Percentiles rank a stretch among this genome's conserved stretches.
Evolutionary conservation across 2,329 filamentous ascomycete genomes (phyloP).

Genomic region (Fusarium udum): DNA sequence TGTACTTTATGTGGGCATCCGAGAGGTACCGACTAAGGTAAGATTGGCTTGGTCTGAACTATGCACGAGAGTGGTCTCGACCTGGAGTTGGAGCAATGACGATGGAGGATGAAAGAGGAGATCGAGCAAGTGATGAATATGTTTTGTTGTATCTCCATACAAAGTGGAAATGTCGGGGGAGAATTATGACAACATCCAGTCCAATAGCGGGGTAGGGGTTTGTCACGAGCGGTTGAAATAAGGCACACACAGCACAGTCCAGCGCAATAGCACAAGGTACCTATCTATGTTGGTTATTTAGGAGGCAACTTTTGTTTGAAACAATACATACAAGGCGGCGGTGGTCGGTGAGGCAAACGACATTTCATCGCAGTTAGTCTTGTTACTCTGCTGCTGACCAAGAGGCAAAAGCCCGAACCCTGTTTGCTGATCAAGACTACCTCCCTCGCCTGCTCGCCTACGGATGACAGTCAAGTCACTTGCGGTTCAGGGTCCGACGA

Average conservation of each 20-base stretch:
- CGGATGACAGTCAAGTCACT: constrained; percentile 22
- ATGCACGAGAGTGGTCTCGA: constrained; percentile 21
- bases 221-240: constrained; percentile 15
- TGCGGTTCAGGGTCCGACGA: constrained; percentile 13
- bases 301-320: background rate
- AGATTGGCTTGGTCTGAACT: constrained; percentile 13
- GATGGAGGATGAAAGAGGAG: constrained; percentile 10
- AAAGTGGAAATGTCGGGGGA: background rate
- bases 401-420: constrained; percentile 13
- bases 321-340: background rate
- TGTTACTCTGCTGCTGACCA: constrained; percentile 12
- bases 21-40: background rate
- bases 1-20: constrained; percentile 24
- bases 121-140: background rate
- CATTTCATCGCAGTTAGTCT: background rate
- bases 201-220: constrained; percentile 28
- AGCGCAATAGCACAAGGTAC: background rate
- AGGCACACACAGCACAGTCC: background rate
- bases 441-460: background rate
- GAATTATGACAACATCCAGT: constrained; percentile 22
- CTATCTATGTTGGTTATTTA: background rate
- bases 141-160: background rate
- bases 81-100: constrained; percentile 25
- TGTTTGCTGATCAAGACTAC: constrained; percentile 30
- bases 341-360: constrained; percentile 1